Evolutionary conservation across 352 stramenopile species (phyloP).

Genomic region (Phytophthora citrophthora): DNA sequence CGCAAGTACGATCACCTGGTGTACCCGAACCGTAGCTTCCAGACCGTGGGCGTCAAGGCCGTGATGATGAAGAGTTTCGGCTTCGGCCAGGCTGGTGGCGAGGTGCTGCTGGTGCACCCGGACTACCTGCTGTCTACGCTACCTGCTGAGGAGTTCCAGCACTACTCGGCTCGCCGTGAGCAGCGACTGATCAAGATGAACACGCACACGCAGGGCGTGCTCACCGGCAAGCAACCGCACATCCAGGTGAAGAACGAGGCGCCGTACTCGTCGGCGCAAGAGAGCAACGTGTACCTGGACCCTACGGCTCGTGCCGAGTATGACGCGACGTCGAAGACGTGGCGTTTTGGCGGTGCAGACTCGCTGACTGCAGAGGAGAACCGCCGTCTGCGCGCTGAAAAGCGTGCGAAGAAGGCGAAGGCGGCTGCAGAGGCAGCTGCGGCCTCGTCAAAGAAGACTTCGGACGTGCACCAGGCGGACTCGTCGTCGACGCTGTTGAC

Average conservation of each 20-base stretch:
- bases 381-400: conserved; percentile 41
- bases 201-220: conserved; percentile 73
- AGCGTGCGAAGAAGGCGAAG: conserved; percentile 58
- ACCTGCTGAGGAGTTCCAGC: conserved; percentile 39
- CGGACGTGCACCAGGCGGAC: conserved; percentile 19
- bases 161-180: conserved; percentile 66
- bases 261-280: conserved; percentile 81
- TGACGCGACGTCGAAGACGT: conserved; percentile 69
- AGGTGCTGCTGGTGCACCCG: conserved; percentile 78
- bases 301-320: conserved; percentile 79
- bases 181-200: conserved; percentile 79
- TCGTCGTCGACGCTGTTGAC: conserved; percentile 59
- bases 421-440: conserved; percentile 26
- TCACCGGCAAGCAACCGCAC: conserved; percentile 76
- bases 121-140: conserved; percentile 30
- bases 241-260: conserved; percentile 86
- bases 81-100: conserved; percentile 79
- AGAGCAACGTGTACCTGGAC: conserved; percentile 89
- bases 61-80: conserved; percentile 87
- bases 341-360: conserved; percentile 67
- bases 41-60: conserved; percentile 82
- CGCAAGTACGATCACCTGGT: conserved; percentile 81
- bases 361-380: conserved; percentile 43
- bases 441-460: conserved; percentile 20
- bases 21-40: conserved; percentile 83